Percentiles rank a stretch among this genome's conserved stretches.
Evolutionary conservation across 208 protist species (phyloP).

Genomic region (Spongospora subterranea): DNA sequence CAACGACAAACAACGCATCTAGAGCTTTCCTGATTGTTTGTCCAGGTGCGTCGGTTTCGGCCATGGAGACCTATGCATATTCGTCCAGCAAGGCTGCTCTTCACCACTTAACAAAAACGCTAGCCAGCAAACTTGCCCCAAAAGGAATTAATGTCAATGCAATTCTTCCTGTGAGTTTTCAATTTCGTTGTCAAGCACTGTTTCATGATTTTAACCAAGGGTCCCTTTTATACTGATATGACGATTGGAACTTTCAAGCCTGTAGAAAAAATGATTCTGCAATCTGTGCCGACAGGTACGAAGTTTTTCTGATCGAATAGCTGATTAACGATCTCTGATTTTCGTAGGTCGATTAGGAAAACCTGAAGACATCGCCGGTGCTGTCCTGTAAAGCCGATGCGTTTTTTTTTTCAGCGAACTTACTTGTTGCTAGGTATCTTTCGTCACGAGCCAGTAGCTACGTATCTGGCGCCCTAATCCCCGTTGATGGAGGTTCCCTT

Average conservation of each 20-base stretch:
- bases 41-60: background rate
- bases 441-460: background rate
- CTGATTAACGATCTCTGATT: background rate
- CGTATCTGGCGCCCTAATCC: conserved; percentile 17
- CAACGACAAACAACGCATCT: background rate
- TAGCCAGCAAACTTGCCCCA: background rate
- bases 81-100: conserved; percentile 29
- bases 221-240: conserved; percentile 9
- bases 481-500: conserved; percentile 12
- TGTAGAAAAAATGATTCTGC: background rate
- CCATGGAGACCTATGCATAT: conserved; percentile 29
- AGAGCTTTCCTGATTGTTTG: background rate
- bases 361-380: conserved; percentile 16
- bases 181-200: background rate
- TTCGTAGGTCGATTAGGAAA: background rate
- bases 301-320: background rate
- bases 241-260: background rate
- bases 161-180: background rate
- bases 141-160: conserved; percentile 39
- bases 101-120: background rate
- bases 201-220: conserved; percentile 49
- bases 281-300: background rate
- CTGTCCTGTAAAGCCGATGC: too few relatives aligned
- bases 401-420: too few relatives aligned
- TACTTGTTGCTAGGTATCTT: background rate